phyloP scores from a whole-genome alignment of 2,329 filamentous ascomycete species.

The Didymella exigua region DNA sequence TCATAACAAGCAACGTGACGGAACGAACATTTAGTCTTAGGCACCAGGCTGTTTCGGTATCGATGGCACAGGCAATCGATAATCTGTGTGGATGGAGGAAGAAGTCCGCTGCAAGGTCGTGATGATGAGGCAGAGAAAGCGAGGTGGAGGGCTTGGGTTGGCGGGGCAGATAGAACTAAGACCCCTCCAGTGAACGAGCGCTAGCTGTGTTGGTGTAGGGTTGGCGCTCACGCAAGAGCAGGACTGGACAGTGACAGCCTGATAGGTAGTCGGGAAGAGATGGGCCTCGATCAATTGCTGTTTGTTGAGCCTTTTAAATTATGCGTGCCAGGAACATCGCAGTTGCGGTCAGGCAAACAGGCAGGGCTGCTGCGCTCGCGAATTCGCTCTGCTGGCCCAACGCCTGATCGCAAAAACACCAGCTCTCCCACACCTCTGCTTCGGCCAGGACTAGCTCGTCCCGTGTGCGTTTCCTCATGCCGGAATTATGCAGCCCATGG shows the following conservation, averaged over 20 bases:
- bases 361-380: conserved; percentile 17
- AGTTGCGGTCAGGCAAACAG: conserved; percentile 6
- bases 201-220: conserved; percentile 33
- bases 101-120: conserved; percentile 24
- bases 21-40: conserved; percentile 49
- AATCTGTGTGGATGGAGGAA: conserved; percentile 21
- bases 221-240: conserved; percentile 26
- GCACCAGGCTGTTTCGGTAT: conserved; percentile 34
- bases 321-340: neutral
- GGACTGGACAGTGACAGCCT: conserved; percentile 8
- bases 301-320: conserved; percentile 6
- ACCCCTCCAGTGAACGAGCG: conserved; percentile 42
- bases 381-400: conserved; percentile 12
- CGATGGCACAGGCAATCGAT: conserved; percentile 33
- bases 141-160: conserved; percentile 31
- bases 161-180: conserved; percentile 40
- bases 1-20: conserved; percentile 44
- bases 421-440: conserved; percentile 17
- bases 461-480: conserved; percentile 50
- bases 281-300: neutral
- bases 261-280: neutral
- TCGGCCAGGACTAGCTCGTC: conserved; percentile 34
- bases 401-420: conserved; percentile 17
- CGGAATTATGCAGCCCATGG: conserved; percentile 34
- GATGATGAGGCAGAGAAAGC: conserved; percentile 32